phyloP scores from a whole-genome alignment of 129 eudicot species.

The Chrysanthemum seticuspe region DNA sequence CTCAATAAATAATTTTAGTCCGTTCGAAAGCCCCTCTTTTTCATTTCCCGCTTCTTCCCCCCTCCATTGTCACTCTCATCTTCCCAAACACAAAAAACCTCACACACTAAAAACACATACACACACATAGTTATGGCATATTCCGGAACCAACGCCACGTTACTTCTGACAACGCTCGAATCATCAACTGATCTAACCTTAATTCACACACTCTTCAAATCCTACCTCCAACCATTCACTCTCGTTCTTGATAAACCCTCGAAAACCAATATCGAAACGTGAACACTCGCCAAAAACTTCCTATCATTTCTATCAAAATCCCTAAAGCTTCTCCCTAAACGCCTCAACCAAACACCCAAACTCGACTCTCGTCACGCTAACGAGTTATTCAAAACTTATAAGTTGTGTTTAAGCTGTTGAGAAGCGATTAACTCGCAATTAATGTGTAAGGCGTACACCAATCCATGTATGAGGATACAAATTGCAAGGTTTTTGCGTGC shows the following conservation, averaged over 20 bases:
- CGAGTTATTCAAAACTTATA: conserved; percentile 47
- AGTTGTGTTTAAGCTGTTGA: conserved; percentile 58
- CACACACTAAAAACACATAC: too few relatives aligned
- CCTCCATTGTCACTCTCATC: too few relatives aligned
- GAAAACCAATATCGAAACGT: conserved; percentile 31
- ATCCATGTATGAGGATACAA: conserved; percentile 54
- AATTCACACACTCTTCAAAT: too few relatives aligned
- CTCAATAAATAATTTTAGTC: too few relatives aligned
- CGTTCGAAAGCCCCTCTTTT: too few relatives aligned
- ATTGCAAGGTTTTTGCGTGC: conserved; percentile 45
- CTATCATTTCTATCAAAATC: conserved; percentile 50
- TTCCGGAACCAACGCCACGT: too few relatives aligned
- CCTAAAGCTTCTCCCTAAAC: conserved; percentile 63
- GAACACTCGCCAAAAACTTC: conserved; percentile 67
- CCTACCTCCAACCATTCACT: too few relatives aligned
- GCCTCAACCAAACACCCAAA: conserved; percentile 59
- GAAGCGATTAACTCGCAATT: conserved; percentile 49
- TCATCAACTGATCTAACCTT: too few relatives aligned
- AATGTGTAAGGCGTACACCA: conserved; percentile 48
- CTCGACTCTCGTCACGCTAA: conserved; percentile 28
- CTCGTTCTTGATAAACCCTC: neutral
- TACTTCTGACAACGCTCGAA: too few relatives aligned
- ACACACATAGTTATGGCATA: too few relatives aligned
- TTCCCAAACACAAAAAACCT: too few relatives aligned
- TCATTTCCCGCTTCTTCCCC: too few relatives aligned